Base-by-base conservation (phyloP, 164 flowering plant species). In the Cinnamomum chago region DNA sequence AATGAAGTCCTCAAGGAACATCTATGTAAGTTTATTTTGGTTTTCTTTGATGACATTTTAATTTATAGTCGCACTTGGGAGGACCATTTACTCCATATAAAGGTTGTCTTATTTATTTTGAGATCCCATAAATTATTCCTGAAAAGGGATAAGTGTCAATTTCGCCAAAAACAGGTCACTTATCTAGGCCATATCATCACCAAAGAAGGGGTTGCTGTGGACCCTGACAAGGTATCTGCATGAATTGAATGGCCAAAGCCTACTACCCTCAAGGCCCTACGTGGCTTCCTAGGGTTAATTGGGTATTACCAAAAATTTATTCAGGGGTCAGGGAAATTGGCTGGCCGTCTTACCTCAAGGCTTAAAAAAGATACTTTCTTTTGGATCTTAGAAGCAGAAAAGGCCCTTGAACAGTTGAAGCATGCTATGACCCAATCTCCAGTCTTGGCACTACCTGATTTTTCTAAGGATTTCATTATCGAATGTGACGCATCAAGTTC, bases 401-500 rank as follows among this genome's bases (percentile, higher is more conserved):
- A 12, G 18, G 75, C 75, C 5, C 24, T 72, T 5, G 3, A 22
- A 3, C 4, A 20, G 0, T 62, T 68, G 0, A 77, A 77, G 50
- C 30, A 17, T 0, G 74, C 73, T 9, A 70, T 76, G 74, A 27
- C 62, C 10, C 30, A 33, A 20, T 25, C 62, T 0, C 74, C 28
- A 5, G 60, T 69, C 3, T 40, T 69, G 15, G 74, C 58, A 0
- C 28, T 76, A 0, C 78, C 71, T 1, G 58, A 65, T 28, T 76
- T 76, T 51, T 18, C 17, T 0, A 28, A 65, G 14, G 15, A 22
- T 10, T 76, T 76, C n/a, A 3, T 64, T 3, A 3, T 76, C 1
- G 75, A 72, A 22, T 27, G 55, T 3, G 75, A 76, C 58, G 75
- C 71, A 15, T 64, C 23, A 11, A 60, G 70, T 18, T 18, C 40